Evolutionary conservation across 1,284 basidiomycete genomes (phyloP).

Genomic region (Rhodotorula mucilaginosa): DNA sequence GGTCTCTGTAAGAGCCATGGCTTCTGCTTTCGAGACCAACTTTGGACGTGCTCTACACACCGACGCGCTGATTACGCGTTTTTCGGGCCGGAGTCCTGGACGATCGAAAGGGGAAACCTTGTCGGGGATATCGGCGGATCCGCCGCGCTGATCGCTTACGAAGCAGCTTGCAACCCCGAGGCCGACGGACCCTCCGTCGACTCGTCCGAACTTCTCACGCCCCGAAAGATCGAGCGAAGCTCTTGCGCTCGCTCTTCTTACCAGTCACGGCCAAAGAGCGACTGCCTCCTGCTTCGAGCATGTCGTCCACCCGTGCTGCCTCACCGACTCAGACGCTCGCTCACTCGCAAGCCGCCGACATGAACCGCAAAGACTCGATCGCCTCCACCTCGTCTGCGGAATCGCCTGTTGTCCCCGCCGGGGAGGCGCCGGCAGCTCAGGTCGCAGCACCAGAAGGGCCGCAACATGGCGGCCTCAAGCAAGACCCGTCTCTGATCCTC

Average conservation of each 20-base stretch:
- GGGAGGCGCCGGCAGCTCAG: neutral
- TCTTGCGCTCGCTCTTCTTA: neutral
- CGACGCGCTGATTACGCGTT: too few species aligned
- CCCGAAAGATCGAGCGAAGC: neutral
- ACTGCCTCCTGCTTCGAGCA: neutral
- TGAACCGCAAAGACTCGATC: neutral
- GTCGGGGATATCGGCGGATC: neutral
- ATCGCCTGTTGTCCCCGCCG: neutral
- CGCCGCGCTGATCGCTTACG: neutral
- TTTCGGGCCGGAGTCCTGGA: too few species aligned
- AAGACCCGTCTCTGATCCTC: constrained; percentile 6
- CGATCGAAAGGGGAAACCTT: too few species aligned
- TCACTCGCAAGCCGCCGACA: neutral
- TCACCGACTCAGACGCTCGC: neutral
- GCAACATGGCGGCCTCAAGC: neutral
- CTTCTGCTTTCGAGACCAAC: too few species aligned
- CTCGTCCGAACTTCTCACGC: too few species aligned
- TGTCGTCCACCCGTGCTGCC: neutral
- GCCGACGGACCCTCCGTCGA: too few species aligned
- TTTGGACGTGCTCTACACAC: too few species aligned
- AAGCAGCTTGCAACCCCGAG: too few species aligned
- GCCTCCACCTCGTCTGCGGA: neutral
- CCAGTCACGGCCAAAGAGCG: too few species aligned
- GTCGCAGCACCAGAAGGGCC: neutral
- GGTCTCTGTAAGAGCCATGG: too few species aligned